phyloP scores from a whole-genome alignment of 768 basidiomycete species.

The Tricholoma bakamatsutake region DNA sequence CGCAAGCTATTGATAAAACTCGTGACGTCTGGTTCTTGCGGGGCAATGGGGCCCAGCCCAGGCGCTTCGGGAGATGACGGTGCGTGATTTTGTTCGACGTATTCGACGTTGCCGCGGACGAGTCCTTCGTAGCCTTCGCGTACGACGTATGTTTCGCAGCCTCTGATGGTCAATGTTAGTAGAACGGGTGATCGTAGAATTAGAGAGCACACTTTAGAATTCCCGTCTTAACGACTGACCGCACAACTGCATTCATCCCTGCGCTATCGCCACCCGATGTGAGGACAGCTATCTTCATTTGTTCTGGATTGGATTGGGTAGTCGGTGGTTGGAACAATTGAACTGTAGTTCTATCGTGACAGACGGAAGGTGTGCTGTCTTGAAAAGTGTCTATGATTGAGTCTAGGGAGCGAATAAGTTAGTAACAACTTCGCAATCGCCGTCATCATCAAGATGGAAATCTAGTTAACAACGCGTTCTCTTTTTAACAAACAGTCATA shows the following conservation, averaged over 20 bases:
- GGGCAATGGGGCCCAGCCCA: slow-evolving; percentile 5
- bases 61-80: slow-evolving; percentile 8
- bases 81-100: slow-evolving; percentile 15
- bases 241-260: slow-evolving; percentile 95
- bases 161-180: slow-evolving; percentile 41
- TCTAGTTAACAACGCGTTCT: not conserved
- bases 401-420: not conserved
- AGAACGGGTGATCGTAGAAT: not conserved
- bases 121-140: slow-evolving; percentile 99
- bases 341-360: not conserved
- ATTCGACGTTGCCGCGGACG: slow-evolving; percentile 77
- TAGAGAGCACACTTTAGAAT: slow-evolving; percentile 68
- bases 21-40: slow-evolving; percentile 2
- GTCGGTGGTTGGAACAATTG: not conserved
- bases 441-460: not conserved
- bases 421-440: not conserved
- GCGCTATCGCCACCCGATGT: slow-evolving; percentile 98
- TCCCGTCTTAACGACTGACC: slow-evolving; percentile 87
- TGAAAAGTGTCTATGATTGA: not conserved
- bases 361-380: not conserved
- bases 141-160: slow-evolving; percentile 93
- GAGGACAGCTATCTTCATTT: slow-evolving; percentile 89
- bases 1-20: slow-evolving; percentile 66
- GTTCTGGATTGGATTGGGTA: not conserved
- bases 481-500: not conserved